Conservation (phyloP, 495 filamentous ascomycete genomes). For the Hamigera avellanea region DNA sequence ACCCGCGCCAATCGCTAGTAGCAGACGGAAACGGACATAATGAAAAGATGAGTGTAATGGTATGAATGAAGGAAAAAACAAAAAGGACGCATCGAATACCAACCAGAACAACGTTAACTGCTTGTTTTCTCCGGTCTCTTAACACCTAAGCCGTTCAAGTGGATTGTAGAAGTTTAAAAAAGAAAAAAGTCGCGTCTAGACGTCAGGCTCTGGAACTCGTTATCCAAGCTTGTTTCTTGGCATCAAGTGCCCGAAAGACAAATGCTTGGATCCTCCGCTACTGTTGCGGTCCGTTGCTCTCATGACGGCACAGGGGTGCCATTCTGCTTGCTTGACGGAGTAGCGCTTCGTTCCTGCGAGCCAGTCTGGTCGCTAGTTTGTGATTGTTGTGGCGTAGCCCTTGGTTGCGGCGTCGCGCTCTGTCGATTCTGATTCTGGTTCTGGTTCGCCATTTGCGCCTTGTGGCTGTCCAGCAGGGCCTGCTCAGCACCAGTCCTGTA, state of each 20-base stretch:
- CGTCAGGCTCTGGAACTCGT: too few species aligned
- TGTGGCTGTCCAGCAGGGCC: conserved; percentile 35
- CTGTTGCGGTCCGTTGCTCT: conserved; percentile 6
- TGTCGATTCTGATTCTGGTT: conserved; percentile 18
- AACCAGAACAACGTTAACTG: too few species aligned
- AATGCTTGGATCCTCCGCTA: conserved; percentile 24
- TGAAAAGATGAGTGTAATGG: too few species aligned
- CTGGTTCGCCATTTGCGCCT: conserved; percentile 31
- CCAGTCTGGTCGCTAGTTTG: conserved; percentile 9
- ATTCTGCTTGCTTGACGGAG: conserved; percentile 29
- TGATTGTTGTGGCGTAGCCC: conserved; percentile 4
- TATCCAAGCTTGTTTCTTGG: too few species aligned
- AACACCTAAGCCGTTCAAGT: too few species aligned
- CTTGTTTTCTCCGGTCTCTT: too few species aligned
- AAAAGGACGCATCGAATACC: too few species aligned
- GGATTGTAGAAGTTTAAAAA: too few species aligned
- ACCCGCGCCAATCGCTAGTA: not conserved
- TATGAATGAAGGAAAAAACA: too few species aligned
- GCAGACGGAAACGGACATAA: too few species aligned
- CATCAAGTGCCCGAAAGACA: conserved; percentile 14
- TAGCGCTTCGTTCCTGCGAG: conserved; percentile 28
- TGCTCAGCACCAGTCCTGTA: conserved; percentile 37
- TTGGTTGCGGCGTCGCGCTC: conserved; percentile 31
- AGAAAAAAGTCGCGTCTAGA: too few species aligned
- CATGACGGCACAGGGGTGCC: conserved; percentile 30